Evolutionary conservation across 805 yeast species (phyloP), one percentile per base, ranked within the genome.

Genomic region (Candida taoyuanica): DNA sequence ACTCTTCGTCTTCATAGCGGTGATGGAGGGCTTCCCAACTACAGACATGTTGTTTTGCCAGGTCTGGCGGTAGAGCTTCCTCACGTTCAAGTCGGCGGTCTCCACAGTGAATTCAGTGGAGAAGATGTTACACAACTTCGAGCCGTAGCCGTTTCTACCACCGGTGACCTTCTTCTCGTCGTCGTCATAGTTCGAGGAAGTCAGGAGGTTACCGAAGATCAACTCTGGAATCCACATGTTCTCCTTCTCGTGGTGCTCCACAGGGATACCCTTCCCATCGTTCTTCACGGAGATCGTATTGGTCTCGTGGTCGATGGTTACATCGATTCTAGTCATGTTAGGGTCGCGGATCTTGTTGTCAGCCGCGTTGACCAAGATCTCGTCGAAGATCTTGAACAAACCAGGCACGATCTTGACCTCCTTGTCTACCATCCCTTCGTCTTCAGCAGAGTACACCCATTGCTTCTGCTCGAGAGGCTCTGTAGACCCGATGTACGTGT

Each of bases 71-170:
- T 93, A 93, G 30, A 73, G 63, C 53, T 76, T 72, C 37, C 74
- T 80, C 9, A 70, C 66, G 31, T 58, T 63, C 36, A 78, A 73
- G 61, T 93, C 96, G 15, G 95, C 91, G 6, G 98, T 93, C 59
- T 88, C 96, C 20, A 93, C 73, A 12, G 70, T 73, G 57, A 93
- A 93, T 53, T 83, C 81, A 4, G 88, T 84, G 18, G 96, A 87
- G 61, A 91, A 93, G 46, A 93, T 93, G 61, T 93, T 93, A 76
- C 98, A 93, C 39, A 93, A 68, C 59, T 93, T 93, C 34, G 98
- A 98, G 63, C 98, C 98, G 58, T 80, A 93, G 47, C 98, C 98
- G 59, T 93, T 93, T 69, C 98, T 79, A 62, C 98, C 98, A 68
- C 98, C 98, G 2, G 95, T 86, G 24, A 93, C 97, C 62, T 93